Percentiles rank a stretch among this genome's conserved stretches.
Evolutionary conservation across 306 rosid species (phyloP).

Genomic region (Dryas drummondii): DNA sequence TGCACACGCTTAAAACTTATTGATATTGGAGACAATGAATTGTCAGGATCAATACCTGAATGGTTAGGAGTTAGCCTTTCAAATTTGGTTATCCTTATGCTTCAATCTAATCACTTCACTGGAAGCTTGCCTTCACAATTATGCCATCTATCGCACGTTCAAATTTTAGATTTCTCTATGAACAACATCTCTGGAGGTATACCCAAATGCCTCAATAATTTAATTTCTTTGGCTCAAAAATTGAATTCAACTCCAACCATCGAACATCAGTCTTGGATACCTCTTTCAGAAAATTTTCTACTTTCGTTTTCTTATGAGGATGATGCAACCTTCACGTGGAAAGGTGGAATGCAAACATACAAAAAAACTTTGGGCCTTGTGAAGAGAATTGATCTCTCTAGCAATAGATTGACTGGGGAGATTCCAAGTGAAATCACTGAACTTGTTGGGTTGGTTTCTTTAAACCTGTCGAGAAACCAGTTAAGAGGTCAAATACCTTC

Average conservation of each 20-base stretch:
- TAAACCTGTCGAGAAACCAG: constrained; percentile 21
- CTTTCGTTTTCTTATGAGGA: too few species aligned
- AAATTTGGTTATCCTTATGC: neutral
- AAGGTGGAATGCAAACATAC: too few species aligned
- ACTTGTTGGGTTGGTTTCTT: constrained; percentile 15
- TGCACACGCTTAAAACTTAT: neutral
- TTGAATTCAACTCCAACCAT: too few species aligned
- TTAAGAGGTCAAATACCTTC: neutral
- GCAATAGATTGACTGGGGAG: too few species aligned
- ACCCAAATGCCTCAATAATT: too few species aligned
- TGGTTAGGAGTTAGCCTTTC: constrained; percentile 7
- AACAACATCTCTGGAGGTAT: neutral
- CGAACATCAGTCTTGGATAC: too few species aligned
- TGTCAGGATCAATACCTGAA: neutral
- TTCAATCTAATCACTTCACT: constrained; percentile 7
- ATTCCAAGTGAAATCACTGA: constrained; percentile 2
- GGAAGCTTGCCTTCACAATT: neutral
- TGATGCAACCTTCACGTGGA: too few species aligned
- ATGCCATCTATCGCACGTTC: neutral
- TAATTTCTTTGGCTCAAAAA: too few species aligned
- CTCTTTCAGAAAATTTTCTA: too few species aligned
- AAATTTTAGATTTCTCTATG: constrained; percentile 11
- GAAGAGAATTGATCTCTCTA: too few species aligned
- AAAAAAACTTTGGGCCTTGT: too few species aligned
- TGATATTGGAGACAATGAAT: neutral